A percentile compares a stretch with the other conserved stretches of the same genome.
Evolutionary conservation across 2,329 filamentous ascomycete species (phyloP).

Genomic region (Penicillium sp.): DNA sequence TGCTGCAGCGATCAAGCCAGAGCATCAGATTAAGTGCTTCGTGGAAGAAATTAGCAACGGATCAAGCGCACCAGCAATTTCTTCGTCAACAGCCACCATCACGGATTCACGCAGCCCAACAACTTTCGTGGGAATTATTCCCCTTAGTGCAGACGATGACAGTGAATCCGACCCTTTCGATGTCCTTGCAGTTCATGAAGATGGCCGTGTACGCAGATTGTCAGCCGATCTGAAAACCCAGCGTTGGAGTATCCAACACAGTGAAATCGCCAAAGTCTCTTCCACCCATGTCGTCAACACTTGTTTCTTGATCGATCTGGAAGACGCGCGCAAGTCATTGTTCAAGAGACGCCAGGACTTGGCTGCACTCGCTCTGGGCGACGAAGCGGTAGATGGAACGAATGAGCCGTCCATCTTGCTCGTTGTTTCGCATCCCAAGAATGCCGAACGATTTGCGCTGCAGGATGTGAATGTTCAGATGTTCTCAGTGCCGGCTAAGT

Average conservation of each 20-base stretch:
- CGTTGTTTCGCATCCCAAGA: constrained; percentile 40
- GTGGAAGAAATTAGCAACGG: constrained; percentile 47
- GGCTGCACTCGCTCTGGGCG: constrained; percentile 36
- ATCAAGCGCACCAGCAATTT: constrained; percentile 36
- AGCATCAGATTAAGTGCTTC: constrained; percentile 56
- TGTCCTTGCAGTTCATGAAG: constrained; percentile 44
- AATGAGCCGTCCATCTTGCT: constrained; percentile 38
- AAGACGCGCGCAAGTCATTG: constrained; percentile 42
- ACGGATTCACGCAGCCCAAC: constrained; percentile 39
- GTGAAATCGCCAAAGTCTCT: constrained; percentile 29
- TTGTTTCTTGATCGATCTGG: constrained; percentile 41
- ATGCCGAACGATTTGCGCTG: constrained; percentile 28
- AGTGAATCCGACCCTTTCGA: constrained; percentile 36
- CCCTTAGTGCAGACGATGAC: constrained; percentile 23
- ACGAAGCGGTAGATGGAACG: constrained; percentile 26
- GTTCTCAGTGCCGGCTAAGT: constrained; percentile 38
- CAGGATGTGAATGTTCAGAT: constrained; percentile 40
- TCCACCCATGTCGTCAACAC: constrained; percentile 32
- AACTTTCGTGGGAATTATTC: constrained; percentile 41
- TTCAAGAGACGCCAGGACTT: constrained; percentile 44
- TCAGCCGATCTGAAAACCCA: constrained; percentile 41
- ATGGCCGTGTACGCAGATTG: constrained; percentile 44
- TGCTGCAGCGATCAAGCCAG: constrained; percentile 50
- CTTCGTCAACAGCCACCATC: constrained; percentile 39
- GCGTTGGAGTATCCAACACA: constrained; percentile 40